Evolutionary conservation across 1,139 yeast genomes (phyloP).

Genomic region (Arxiozyma bovina): DNA sequence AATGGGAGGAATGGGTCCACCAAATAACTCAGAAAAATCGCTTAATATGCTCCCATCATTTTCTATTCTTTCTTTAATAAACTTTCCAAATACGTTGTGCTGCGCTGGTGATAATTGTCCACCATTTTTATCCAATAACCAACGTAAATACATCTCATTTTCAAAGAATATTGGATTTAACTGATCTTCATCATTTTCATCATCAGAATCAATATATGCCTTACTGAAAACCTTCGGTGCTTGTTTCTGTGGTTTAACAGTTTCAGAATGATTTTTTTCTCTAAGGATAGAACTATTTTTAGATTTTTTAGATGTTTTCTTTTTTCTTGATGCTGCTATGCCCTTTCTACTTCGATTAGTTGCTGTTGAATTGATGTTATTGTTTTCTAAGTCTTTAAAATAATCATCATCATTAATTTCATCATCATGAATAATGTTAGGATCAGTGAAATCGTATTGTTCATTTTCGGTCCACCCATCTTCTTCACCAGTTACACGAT

Average conservation of each 20-base stretch:
- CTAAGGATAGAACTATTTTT: constrained; percentile 8
- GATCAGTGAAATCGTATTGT: constrained; percentile 17
- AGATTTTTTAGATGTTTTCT: constrained; percentile 7
- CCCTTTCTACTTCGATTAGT: constrained; percentile 14
- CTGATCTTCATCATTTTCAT: constrained; percentile 19
- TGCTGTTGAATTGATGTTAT: constrained; percentile 2
- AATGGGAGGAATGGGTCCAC: constrained; percentile 22
- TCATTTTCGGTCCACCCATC: constrained; percentile 21
- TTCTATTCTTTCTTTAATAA: constrained; percentile 24
- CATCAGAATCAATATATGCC: constrained; percentile 30
- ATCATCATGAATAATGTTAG: constrained; percentile 13
- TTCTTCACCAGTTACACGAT: constrained; percentile 4
- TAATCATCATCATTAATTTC: constrained; percentile 19
- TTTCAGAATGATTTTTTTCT: constrained; percentile 9
- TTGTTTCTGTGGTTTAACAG: constrained; percentile 2
- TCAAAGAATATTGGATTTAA: constrained; percentile 27
- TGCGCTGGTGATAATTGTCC: constrained; percentile 24
- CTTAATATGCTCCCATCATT: constrained; percentile 16
- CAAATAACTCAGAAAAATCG: constrained; percentile 25
- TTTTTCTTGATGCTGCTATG: constrained; percentile 19
- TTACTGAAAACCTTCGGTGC: constrained; percentile 19
- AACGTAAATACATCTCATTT: constrained; percentile 30
- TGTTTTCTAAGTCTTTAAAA: constrained; percentile 22
- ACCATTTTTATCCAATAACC: constrained; percentile 22
- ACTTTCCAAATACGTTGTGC: constrained; percentile 19